Base-by-base conservation (phyloP, 179 eudicot species). In the Patellifolia procumbens region DNA sequence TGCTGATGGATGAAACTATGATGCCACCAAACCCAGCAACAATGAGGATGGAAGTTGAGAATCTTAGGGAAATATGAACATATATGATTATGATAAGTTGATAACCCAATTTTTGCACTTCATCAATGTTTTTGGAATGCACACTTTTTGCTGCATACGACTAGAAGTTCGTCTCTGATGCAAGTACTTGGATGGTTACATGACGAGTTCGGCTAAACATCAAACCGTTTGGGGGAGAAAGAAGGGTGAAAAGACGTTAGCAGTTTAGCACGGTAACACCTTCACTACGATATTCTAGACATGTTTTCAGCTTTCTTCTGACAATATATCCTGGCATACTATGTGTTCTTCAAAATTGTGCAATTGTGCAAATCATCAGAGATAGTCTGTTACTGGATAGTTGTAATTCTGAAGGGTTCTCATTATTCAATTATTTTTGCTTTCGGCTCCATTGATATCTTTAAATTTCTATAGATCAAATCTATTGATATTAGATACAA, bases 21-120 rank as follows among this genome's bases (percentile, higher is more conserved):
- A 78, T 42, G 34, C 88, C 97, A 61, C 97, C 97, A 22, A 32
- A 43, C 46, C 89, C 83, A 34, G 74, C 75, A 45, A 63, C 75
- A 13, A 89, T 87, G 69, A 60, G 61, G 31, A 82, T 85, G 79
- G 87, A 83, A 49, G 63, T 52, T 42, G 62, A 68, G 17, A 70
- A 79, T 35, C 43, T 10, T 29, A 73, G 61, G 76, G 60, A 46
- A 37, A 16, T 51, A 9, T 68, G 66, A 37, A 58, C 16, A 68
- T 32, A 20, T 45, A 24, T 45, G 29, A n/a, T 19, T n/a, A 12
- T 67, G 43, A n/a, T 26, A 43, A 39, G 49, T 13, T 51, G 72
- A 52, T 51, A 34, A 16, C 16, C 26, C 19, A 52, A 15, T 32
- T 66, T 26, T 49, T 70, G 56, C 73, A 29, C 42, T 32, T 48